Base-by-base conservation (phyloP, 805 yeast genomes). In the Wickerhamiella lipophila region DNA sequence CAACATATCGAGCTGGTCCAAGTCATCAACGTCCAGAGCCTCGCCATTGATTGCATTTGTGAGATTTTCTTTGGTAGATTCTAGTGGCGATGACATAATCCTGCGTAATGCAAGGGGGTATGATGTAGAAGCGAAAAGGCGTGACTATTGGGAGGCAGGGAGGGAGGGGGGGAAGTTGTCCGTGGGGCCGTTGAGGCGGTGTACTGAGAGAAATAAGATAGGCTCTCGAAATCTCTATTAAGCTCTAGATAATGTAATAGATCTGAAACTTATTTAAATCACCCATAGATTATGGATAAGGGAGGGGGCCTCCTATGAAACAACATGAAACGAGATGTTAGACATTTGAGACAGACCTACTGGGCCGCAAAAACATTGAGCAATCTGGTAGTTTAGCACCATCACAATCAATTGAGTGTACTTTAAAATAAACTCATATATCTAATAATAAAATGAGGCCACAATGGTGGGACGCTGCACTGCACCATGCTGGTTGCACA, bases 1-100 rank as follows among this genome's bases (percentile, higher is more conserved):
- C 19, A 27, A 6, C 36, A 39, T 18, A 32, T 45, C 48, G 21
- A 45, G 23, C 27, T 46, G 43, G 9, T 11, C 13, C 36, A 45
- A 15, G 6, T 30, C 39, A 11, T 34, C n/a, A 3, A 16, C n/a
- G 15, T 44, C 47, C 5, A 44, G 46, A 2, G 8, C 27, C 16
- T 30, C 35, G 23, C 35, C 46, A 13, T 19, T 19, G 19, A 42
- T 32, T 21, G 47, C 40, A 25, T 25, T 25, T 16, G 25, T 25
- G 27, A 44, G 47, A 25, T 23, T 40, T 9, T 22, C 19, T 12
- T 38, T 21, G 4, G 26, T 32, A 7, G 38, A 32, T 32, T 32
- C 38, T 11, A 32, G 6, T n/a, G 38, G 18, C 38, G 19, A 32
- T 32, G 38, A 32, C 38, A 32, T 32, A 32, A 32, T 32, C 38